These are phyloP conservation scores for Aspergillus bombycis DNA, from an alignment of 2,329 filamentous ascomycete species.

Conservation along the genomic window DNA sequence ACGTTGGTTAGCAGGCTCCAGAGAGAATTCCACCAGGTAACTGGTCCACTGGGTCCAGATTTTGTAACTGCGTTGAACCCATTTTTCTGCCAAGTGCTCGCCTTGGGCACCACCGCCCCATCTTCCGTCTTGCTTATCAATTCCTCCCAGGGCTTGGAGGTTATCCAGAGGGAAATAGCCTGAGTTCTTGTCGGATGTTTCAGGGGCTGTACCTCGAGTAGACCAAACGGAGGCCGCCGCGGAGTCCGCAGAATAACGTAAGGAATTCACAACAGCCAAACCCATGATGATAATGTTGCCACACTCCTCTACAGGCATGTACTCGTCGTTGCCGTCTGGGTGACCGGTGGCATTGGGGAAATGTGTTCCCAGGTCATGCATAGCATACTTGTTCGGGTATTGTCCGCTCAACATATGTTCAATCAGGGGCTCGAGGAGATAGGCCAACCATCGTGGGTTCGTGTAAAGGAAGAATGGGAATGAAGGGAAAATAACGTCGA, in stretches of 20 bases:
- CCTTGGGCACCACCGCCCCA: slow-evolving; percentile 62
- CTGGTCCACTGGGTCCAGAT: slow-evolving; percentile 78
- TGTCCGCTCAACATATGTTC: slow-evolving; percentile 82
- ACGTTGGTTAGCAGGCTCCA: slow-evolving; percentile 74
- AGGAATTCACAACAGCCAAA: slow-evolving; percentile 73
- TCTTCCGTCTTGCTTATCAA: slow-evolving; percentile 62
- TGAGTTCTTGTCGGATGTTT: slow-evolving; percentile 25
- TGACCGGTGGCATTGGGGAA: slow-evolving; percentile 61
- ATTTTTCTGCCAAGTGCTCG: slow-evolving; percentile 61
- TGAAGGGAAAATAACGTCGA: slow-evolving; percentile 84
- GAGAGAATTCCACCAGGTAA: slow-evolving; percentile 74
- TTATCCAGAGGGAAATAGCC: slow-evolving; percentile 53
- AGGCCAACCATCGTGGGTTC: slow-evolving; percentile 78
- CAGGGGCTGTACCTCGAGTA: slow-evolving; percentile 36
- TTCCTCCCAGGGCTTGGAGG: slow-evolving; percentile 54
- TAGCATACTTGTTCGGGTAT: slow-evolving; percentile 68
- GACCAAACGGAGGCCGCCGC: slow-evolving; percentile 64
- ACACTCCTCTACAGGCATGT: slow-evolving; percentile 63
- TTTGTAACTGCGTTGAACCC: slow-evolving; percentile 70
- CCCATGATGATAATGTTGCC: slow-evolving; percentile 82
- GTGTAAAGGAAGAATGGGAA: slow-evolving; percentile 88
- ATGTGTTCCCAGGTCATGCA: slow-evolving; percentile 57
- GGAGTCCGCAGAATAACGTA: slow-evolving; percentile 64
- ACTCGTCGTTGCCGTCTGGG: slow-evolving; percentile 56
- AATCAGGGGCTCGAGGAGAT: slow-evolving; percentile 76